Evolutionary conservation across 2,329 filamentous ascomycete species (phyloP).

Genomic region (Sporothrix inflata): DNA sequence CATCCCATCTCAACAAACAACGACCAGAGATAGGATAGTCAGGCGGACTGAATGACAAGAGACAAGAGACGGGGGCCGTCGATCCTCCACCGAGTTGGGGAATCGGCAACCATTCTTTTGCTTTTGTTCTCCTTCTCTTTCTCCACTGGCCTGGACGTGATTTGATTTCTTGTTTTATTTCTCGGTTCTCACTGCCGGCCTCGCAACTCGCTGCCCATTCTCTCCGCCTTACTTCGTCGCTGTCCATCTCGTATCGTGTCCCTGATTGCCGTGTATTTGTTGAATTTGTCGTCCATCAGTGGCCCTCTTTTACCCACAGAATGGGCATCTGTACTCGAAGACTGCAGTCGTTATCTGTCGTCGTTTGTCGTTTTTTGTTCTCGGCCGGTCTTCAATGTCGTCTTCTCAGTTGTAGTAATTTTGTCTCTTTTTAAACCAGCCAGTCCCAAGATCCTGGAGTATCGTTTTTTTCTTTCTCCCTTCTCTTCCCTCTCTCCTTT

Average conservation of each 20-base stretch:
- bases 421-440: background rate
- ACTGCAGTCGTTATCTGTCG: background rate
- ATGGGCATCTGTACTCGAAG: constrained; percentile 6
- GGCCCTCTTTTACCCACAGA: background rate
- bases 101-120: background rate
- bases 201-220: background rate
- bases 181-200: background rate
- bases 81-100: background rate
- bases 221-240: background rate
- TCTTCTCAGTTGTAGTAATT: background rate
- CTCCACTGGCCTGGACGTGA: background rate
- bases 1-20: background rate
- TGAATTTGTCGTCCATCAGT: constrained; percentile 1
- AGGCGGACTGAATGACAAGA: background rate
- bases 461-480: background rate
- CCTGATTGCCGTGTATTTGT: constrained; percentile 7
- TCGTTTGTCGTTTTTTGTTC: background rate
- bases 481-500: background rate
- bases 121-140: background rate
- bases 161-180: constrained; percentile 3
- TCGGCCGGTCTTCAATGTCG: background rate
- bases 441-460: background rate
- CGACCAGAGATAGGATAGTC: background rate
- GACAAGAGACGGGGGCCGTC: background rate
- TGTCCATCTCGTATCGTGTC: background rate